phyloP scores from a whole-genome alignment of 1,139 yeast species.

The Candida tetrigidarum region DNA sequence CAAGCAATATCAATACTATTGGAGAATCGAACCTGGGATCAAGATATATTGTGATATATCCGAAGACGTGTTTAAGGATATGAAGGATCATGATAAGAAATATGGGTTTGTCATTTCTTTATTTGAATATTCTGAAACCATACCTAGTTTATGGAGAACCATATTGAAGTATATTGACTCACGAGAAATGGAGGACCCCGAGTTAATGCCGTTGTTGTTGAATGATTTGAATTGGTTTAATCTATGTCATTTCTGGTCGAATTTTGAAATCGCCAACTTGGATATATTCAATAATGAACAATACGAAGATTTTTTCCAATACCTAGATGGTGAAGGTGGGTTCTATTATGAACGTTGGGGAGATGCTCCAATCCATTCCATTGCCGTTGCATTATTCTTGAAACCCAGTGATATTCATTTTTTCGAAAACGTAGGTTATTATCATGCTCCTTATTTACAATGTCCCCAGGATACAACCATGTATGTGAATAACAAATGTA shows the following conservation, averaged over 20 bases:
- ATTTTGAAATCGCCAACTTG: constrained; percentile 40
- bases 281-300: constrained; percentile 25
- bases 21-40: constrained; percentile 42
- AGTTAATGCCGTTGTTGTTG: constrained; percentile 17
- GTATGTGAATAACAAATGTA: constrained; percentile 26
- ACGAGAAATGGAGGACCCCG: constrained; percentile 18
- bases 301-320: constrained; percentile 30
- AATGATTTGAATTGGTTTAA: constrained; percentile 30
- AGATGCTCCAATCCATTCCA: constrained; percentile 43
- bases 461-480: constrained; percentile 30
- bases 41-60: constrained; percentile 32
- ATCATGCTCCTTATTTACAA: constrained; percentile 38
- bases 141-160: constrained; percentile 35
- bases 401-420: constrained; percentile 30
- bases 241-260: constrained; percentile 45
- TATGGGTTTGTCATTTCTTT: constrained; percentile 34
- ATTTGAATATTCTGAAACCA: constrained; percentile 38
- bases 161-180: constrained; percentile 20
- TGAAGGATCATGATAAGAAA: constrained; percentile 25
- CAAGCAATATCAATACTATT: constrained; percentile 34
- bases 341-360: constrained; percentile 48
- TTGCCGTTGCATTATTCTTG: constrained; percentile 31
- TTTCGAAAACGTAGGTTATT: constrained; percentile 38
- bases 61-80: constrained; percentile 32
- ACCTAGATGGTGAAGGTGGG: constrained; percentile 36